These are phyloP conservation scores for Mycogone perniciosa DNA, from an alignment of 2,329 filamentous ascomycete genomes.

Conservation along the genomic window DNA sequence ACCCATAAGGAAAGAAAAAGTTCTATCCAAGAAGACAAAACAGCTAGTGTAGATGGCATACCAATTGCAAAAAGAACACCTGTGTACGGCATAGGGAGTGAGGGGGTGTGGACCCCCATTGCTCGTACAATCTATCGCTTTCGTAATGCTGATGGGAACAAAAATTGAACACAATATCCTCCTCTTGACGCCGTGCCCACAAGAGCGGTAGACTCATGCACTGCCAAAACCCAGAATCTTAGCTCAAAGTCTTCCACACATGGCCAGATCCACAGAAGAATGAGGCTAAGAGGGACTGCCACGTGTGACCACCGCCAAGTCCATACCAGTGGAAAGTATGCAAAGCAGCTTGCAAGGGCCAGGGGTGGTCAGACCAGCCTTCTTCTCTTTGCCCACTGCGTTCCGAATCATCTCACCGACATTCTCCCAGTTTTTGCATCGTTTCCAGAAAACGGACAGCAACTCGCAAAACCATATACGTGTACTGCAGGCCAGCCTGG, in stretches of 20 bases:
- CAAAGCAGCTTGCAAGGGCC: conserved; percentile 2
- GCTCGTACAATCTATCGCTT: conserved; percentile 32
- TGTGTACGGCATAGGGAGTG: conserved; percentile 15
- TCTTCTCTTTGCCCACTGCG: background rate
- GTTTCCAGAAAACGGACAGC: background rate
- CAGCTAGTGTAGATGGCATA: conserved; percentile 18
- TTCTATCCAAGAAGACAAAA: conserved; percentile 1
- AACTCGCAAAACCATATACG: conserved; percentile 9
- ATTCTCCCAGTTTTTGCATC: background rate
- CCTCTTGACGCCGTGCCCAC: conserved; percentile 19
- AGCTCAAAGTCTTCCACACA: background rate
- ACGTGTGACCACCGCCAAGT: background rate
- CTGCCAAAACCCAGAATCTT: background rate
- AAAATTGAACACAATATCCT: conserved; percentile 18
- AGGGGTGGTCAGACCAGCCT: conserved; percentile 4
- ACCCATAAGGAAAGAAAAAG: conserved; percentile 11
- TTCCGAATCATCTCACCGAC: conserved; percentile 6
- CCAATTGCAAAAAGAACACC: conserved; percentile 27
- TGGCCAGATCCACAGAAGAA: background rate
- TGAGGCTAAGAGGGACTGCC: background rate
- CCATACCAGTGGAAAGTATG: background rate
- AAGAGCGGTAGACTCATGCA: background rate
- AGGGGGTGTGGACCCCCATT: conserved; percentile 31
- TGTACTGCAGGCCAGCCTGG: conserved; percentile 9
- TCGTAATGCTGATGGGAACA: conserved; percentile 20